A percentile compares a stretch with the other conserved stretches of the same genome.
phyloP scores from a whole-genome alignment of 2,329 filamentous ascomycete species.

The Colletotrichum shisoi region DNA sequence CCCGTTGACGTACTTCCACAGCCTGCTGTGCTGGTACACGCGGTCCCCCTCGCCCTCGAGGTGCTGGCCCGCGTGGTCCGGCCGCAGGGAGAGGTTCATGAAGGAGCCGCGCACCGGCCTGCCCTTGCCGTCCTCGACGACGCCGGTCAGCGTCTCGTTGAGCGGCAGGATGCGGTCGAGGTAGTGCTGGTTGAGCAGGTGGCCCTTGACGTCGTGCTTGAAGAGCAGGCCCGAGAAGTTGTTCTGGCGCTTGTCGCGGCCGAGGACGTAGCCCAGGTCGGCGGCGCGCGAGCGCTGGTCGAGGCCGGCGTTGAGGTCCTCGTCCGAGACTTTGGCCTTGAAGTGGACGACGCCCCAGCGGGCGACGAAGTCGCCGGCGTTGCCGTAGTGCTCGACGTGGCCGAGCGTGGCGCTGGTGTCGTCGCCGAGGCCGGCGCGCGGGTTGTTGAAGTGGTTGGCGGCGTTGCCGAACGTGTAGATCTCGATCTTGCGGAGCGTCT shows the following conservation, averaged over 20 bases:
- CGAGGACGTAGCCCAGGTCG: conserved; percentile 45
- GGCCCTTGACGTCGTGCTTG: conserved; percentile 61
- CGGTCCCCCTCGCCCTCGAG: neutral
- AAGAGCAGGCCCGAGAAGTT: conserved; percentile 71
- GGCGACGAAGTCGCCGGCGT: conserved; percentile 76
- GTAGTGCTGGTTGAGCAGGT: conserved; percentile 69
- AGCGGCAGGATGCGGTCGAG: conserved; percentile 67
- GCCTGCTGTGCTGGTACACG: conserved; percentile 3
- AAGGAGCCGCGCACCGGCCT: conserved; percentile 13
- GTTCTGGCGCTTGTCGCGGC: conserved; percentile 46
- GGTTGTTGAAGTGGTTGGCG: conserved; percentile 84
- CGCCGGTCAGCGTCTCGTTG: conserved; percentile 22
- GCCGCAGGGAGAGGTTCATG: neutral
- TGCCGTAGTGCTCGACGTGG: conserved; percentile 82
- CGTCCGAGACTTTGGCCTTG: conserved; percentile 27
- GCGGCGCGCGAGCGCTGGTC: conserved; percentile 53
- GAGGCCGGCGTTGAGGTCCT: too few species aligned
- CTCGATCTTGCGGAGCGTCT: conserved; percentile 73
- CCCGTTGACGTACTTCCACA: conserved; percentile 16
- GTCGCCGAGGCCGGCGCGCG: conserved; percentile 52
- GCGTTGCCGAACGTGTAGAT: conserved; percentile 81
- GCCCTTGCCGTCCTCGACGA: conserved; percentile 28
- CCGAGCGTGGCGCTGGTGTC: conserved; percentile 59
- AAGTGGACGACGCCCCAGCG: conserved; percentile 78
- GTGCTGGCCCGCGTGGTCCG: neutral